These are phyloP conservation scores for Paraleonurus japonicus DNA, from an alignment of 257 asterid genomes.

Conservation along the genomic window DNA sequence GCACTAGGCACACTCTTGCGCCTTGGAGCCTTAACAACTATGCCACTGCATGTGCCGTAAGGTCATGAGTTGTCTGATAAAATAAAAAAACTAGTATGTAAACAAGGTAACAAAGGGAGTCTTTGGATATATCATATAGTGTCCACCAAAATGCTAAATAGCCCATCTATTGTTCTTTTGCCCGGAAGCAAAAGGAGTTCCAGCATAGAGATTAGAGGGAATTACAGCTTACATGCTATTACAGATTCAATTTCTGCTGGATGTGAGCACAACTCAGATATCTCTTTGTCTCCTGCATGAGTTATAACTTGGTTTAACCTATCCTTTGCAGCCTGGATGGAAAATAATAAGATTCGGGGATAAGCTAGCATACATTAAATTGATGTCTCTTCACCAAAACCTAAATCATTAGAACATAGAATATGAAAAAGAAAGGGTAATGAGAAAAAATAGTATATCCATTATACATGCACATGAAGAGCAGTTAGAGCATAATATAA, in stretches of 20 bases:
- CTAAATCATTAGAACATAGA: slow-evolving; percentile 4
- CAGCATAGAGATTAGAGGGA: slow-evolving; percentile 21
- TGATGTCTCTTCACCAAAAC: slow-evolving; percentile 3
- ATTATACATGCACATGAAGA: slow-evolving; percentile 5
- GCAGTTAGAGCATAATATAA: not conserved
- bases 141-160: slow-evolving; percentile 9
- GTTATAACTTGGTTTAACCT: slow-evolving; percentile 75
- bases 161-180: not conserved
- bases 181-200: slow-evolving; percentile 5
- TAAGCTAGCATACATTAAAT: slow-evolving; percentile 11
- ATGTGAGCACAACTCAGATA: slow-evolving; percentile 50
- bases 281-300: slow-evolving; percentile 67
- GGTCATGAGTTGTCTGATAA: too few species aligned
- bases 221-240: slow-evolving; percentile 55
- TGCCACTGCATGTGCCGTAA: too few species aligned
- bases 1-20: too few species aligned
- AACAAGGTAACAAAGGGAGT: slow-evolving; percentile 8
- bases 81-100: too few species aligned
- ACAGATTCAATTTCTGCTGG: slow-evolving; percentile 55
- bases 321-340: slow-evolving; percentile 72
- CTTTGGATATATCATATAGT: not conserved
- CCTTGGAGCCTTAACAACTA: too few species aligned
- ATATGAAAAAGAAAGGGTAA: slow-evolving; percentile 10
- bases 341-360: slow-evolving; percentile 29
- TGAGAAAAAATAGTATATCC: not conserved